Conservation (phyloP, 306 rosid genomes). For the Vicia sativa region DNA sequence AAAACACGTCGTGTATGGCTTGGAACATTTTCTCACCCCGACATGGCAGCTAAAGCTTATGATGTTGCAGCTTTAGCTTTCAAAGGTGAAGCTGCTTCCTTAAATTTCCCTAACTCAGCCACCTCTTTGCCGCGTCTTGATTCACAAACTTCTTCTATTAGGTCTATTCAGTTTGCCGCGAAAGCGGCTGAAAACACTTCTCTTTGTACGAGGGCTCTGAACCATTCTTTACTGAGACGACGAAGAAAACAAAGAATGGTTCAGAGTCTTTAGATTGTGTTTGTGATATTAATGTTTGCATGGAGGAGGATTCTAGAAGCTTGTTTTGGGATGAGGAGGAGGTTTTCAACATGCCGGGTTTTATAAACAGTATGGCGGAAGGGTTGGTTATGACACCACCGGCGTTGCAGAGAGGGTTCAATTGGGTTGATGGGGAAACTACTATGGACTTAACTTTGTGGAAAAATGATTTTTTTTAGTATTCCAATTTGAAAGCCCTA, state of each 20-base stretch:
- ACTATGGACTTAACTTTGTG: constrained; percentile 44
- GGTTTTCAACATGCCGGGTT: constrained; percentile 45
- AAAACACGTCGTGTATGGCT: constrained; percentile 68
- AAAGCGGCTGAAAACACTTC: constrained; percentile 36
- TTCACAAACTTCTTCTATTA: constrained; percentile 31
- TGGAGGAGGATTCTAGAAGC: neutral
- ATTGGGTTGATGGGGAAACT: constrained; percentile 45
- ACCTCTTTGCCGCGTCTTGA: constrained; percentile 27
- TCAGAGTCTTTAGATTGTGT: neutral
- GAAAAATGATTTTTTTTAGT: constrained; percentile 4
- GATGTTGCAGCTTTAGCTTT: constrained; percentile 68
- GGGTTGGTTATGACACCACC: constrained; percentile 54
- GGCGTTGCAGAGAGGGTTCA: constrained; percentile 49
- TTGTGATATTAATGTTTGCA: no score
- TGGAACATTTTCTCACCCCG: constrained; percentile 62
- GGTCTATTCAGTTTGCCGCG: constrained; percentile 46
- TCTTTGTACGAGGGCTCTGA: neutral
- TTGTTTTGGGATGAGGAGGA: constrained; percentile 55
- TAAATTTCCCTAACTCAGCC: constrained; percentile 51
- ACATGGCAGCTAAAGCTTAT: constrained; percentile 76
- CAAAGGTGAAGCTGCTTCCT: constrained; percentile 49
- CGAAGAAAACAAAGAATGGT: neutral
- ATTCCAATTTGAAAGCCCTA: constrained; percentile 4
- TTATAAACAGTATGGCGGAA: constrained; percentile 51
- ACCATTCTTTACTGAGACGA: neutral